phyloP scores from a whole-genome alignment of 257 asterid genomes.

The Solanum paucissectum region DNA sequence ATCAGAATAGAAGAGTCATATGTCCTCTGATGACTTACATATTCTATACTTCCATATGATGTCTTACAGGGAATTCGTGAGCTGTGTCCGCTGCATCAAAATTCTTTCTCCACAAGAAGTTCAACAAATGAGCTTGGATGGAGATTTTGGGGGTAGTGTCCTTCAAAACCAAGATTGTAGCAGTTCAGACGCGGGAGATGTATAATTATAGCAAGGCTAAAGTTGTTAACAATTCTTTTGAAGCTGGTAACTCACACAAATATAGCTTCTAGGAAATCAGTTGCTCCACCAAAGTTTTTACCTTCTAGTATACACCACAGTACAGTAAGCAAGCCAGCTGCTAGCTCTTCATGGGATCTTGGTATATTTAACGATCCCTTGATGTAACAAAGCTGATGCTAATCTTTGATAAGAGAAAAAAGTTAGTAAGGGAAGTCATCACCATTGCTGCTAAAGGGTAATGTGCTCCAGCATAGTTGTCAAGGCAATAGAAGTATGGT shows the following conservation, averaged over 20 bases:
- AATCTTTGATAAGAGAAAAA: neutral
- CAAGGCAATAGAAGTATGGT: neutral
- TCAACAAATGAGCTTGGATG: slow-evolving; percentile 92
- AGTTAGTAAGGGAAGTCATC: neutral
- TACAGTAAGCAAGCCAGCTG: neutral
- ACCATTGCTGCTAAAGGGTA: neutral
- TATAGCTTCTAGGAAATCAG: neutral
- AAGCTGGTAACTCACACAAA: neutral
- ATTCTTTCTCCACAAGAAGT: slow-evolving; percentile 94
- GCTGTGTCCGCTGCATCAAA: slow-evolving; percentile 81
- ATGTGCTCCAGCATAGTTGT: neutral
- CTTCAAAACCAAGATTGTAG: slow-evolving; percentile 70
- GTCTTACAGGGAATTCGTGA: slow-evolving; percentile 71
- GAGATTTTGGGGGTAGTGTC: slow-evolving; percentile 60
- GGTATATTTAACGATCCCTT: neutral
- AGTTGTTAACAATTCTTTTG: slow-evolving; percentile 2
- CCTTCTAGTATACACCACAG: neutral
- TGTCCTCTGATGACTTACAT: neutral
- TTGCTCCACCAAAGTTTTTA: neutral
- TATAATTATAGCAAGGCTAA: slow-evolving; percentile 20
- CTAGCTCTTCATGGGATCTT: slow-evolving; percentile 3
- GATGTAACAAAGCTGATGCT: neutral
- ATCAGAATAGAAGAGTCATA: neutral
- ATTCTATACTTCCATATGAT: neutral
- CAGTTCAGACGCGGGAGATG: slow-evolving; percentile 72